phyloP scores from a whole-genome alignment of 495 filamentous ascomycete genomes.

The Tetracladium setigerum region DNA sequence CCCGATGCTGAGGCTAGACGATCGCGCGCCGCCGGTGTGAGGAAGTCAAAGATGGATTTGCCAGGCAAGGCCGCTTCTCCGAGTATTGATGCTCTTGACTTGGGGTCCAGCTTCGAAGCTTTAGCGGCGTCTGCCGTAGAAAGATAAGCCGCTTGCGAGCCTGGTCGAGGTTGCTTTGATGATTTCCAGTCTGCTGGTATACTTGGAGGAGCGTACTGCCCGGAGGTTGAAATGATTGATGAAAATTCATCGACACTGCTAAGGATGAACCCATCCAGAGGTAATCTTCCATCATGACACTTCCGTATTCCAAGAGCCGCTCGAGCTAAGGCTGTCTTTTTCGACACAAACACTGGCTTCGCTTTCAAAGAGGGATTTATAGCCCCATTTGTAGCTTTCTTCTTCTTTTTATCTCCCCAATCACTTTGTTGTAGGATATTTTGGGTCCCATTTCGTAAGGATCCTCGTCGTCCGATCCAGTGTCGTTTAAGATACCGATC shows the following conservation, averaged over 20 bases:
- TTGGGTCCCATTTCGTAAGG: conserved; percentile 86
- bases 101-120: conserved; percentile 69
- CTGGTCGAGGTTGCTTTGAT: conserved; percentile 39
- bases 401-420: conserved; percentile 87
- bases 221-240: conserved; percentile 42
- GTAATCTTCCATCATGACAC: conserved; percentile 84
- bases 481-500: conserved; percentile 87
- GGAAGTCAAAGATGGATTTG: conserved; percentile 93
- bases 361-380: conserved; percentile 57
- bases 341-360: conserved; percentile 74
- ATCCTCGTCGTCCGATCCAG: conserved; percentile 95
- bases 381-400: conserved; percentile 37
- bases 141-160: conserved; percentile 39
- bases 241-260: conserved; percentile 47
- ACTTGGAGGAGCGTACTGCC: conserved; percentile 64
- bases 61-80: conserved; percentile 78
- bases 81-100: conserved; percentile 69
- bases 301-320: conserved; percentile 54
- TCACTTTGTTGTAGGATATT: conserved; percentile 79
- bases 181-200: conserved; percentile 76
- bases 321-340: conserved; percentile 54
- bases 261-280: conserved; percentile 79
- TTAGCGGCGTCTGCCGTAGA: conserved; percentile 71
- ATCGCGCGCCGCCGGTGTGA: conserved; percentile 73
- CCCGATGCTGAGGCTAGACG: conserved; percentile 70